Conservation (phyloP, 2,329 filamentous ascomycete genomes). For the Trichophyton benhamiae region DNA sequence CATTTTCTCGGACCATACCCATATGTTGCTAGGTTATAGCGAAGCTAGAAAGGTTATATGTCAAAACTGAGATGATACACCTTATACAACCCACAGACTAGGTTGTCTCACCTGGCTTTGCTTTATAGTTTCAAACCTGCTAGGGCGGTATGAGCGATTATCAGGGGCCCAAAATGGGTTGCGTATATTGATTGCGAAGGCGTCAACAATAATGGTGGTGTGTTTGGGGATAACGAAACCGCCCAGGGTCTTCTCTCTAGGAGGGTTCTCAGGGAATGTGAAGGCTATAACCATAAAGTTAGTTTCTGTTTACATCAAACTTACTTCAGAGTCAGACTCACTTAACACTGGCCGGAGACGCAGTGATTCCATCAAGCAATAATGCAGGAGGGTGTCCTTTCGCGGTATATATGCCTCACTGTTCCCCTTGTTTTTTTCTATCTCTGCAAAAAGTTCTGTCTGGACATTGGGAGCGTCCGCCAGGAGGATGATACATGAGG, state of each 20-base stretch:
- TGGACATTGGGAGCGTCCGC: constrained; percentile 21
- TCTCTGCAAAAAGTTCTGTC: background rate
- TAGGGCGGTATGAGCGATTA: constrained; percentile 24
- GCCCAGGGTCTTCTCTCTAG: constrained; percentile 14
- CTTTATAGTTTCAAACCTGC: constrained; percentile 11
- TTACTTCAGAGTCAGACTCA: background rate
- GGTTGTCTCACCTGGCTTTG: background rate
- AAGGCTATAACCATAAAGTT: background rate
- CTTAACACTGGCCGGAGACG: constrained; percentile 19
- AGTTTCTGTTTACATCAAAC: background rate
- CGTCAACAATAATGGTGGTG: constrained; percentile 34
- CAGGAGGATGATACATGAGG: constrained; percentile 34
- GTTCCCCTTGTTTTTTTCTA: background rate
- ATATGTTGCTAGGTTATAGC: constrained; percentile 3
- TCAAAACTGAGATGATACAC: background rate
- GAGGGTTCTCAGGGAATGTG: background rate
- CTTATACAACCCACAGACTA: background rate
- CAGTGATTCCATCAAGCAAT: constrained; percentile 31
- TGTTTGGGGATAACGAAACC: constrained; percentile 28
- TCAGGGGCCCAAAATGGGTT: constrained; percentile 32
- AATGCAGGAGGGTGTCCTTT: constrained; percentile 16
- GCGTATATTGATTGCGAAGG: constrained; percentile 32
- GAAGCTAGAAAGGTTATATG: background rate
- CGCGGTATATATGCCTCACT: background rate
- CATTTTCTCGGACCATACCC: constrained; percentile 5